A percentile compares a stretch with the other conserved stretches of the same genome.
These are phyloP conservation scores for Russula earlei DNA, from an alignment of 768 basidiomycete species.

Conservation along the genomic window DNA sequence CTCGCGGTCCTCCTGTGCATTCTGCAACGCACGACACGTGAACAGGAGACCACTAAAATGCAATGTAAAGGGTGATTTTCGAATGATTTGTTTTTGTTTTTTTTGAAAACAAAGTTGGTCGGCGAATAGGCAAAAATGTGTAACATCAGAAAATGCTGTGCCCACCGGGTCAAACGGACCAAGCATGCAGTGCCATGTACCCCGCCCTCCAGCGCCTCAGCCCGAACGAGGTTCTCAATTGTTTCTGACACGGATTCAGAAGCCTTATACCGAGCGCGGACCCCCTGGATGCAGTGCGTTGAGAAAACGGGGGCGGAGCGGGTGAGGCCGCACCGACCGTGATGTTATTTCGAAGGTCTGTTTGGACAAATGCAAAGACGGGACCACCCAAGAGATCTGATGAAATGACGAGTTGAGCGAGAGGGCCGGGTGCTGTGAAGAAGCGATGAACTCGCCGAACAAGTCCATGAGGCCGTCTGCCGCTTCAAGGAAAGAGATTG, in stretches of 20 bases:
- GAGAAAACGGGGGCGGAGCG: not conserved
- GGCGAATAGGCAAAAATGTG: constrained; percentile 2
- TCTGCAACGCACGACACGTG: constrained; percentile 56
- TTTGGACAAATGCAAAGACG: constrained; percentile 66
- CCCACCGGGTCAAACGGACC: constrained; percentile 57
- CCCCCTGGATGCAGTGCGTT: constrained; percentile 37
- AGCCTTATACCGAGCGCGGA: constrained; percentile 45
- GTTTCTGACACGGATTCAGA: constrained; percentile 39
- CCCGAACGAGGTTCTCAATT: constrained; percentile 49
- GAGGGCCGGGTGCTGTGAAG: not conserved
- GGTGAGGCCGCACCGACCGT: constrained; percentile 34
- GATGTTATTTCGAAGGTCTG: constrained; percentile 61
- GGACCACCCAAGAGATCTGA: constrained; percentile 58
- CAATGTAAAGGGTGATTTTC: not conserved
- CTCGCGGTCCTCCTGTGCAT: constrained; percentile 46
- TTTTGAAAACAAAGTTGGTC: not conserved
- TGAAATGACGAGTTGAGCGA: not conserved
- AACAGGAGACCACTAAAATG: constrained; percentile 51
- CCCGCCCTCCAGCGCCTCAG: constrained; percentile 36
- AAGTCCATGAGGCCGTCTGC: constrained; percentile 74
- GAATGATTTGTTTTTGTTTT: not conserved
- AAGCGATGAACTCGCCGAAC: constrained; percentile 43
- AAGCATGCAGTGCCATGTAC: constrained; percentile 52
- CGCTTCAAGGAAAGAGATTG: constrained; percentile 72
- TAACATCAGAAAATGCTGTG: constrained; percentile 11